phyloP scores from a whole-genome alignment of 2,329 filamentous ascomycete species.

The Diaporthe ampelina region DNA sequence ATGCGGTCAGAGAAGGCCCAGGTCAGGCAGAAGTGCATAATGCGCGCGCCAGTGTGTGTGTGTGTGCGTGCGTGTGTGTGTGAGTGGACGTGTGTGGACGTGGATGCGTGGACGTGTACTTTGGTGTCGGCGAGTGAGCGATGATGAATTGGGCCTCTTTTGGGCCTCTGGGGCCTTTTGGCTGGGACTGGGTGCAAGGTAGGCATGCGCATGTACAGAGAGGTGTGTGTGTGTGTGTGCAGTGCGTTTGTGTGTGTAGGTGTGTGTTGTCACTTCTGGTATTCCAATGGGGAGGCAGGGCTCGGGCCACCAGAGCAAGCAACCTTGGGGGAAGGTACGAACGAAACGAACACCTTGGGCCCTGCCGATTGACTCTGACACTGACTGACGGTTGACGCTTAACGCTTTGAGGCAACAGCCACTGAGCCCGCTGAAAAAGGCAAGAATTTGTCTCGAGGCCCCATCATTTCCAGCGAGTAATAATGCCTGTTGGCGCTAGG shows the following conservation, averaged over 20 bases:
- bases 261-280: constrained; percentile 50
- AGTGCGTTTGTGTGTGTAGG: neutral
- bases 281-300: constrained; percentile 12
- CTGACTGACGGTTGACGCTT: constrained; percentile 24
- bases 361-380: neutral
- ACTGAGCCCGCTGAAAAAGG: constrained; percentile 30
- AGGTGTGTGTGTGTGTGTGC: neutral
- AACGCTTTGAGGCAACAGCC: constrained; percentile 20
- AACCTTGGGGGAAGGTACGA: neutral
- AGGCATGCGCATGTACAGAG: neutral
- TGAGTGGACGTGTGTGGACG: neutral
- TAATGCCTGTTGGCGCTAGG: constrained; percentile 39
- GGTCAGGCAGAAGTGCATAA: constrained; percentile 63
- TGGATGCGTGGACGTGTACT: neutral
- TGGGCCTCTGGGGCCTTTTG: constrained; percentile 46
- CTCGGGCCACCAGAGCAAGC: constrained; percentile 17
- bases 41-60: constrained; percentile 8
- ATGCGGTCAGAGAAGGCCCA: constrained; percentile 44
- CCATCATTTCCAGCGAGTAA: constrained; percentile 40
- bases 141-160: constrained; percentile 55
- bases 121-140: constrained; percentile 48
- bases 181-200: neutral
- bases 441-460: constrained; percentile 19
- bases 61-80: constrained; percentile 2
- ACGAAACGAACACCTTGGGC: constrained; percentile 9